Evolutionary conservation across 768 basidiomycete species (phyloP), one percentile per base, ranked within the genome.

Genomic region (Tulasnella sp.): DNA sequence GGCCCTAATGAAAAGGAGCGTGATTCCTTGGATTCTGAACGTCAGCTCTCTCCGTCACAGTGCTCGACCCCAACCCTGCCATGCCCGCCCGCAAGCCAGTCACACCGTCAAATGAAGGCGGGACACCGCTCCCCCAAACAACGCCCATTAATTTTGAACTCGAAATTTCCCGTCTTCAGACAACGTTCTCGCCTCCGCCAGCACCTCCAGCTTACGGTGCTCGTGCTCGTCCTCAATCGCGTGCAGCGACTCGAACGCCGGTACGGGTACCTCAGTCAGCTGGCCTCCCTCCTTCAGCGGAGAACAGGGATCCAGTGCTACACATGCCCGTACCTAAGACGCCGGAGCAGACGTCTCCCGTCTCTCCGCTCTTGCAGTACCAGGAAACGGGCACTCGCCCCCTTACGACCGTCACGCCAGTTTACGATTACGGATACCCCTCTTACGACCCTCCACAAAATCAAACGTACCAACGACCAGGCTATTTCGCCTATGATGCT

Each of bases 311-410:
- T 72, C 77, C 77, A 8, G 50, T 78, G 31, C 46, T 78, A 20
- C 77, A 78, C 9, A 78, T 78, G 77, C 77, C 77, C 20, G 44
- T 78, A 4, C 77, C 77, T 16, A 78, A 72, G 24, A 78, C 77
- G 28, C 77, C 77, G 18, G 77, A 78, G 22, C 58, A 78, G 64
- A 72, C 77, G 28, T 78, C 77, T 40, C 60, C 77, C 44, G 77
- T 78, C n/a, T 72, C 77, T 37, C 77, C 77, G 50, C 77, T 78
- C 54, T 34, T 78, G 37, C 77, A 78, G 42, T 72, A 64, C n/a
- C 77, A 78, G 77, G 77, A 78, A 40, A 78, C 77, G 40, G 77
- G 58, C 31, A 60, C 77, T 28, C 58, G 54, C 20, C 54, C 58
- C 8, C 77, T 58, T 34, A 22, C 77, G 22, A 41, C 77, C 28